phyloP scores from a whole-genome alignment of 768 basidiomycete species.

The Termitomyces heimii region DNA sequence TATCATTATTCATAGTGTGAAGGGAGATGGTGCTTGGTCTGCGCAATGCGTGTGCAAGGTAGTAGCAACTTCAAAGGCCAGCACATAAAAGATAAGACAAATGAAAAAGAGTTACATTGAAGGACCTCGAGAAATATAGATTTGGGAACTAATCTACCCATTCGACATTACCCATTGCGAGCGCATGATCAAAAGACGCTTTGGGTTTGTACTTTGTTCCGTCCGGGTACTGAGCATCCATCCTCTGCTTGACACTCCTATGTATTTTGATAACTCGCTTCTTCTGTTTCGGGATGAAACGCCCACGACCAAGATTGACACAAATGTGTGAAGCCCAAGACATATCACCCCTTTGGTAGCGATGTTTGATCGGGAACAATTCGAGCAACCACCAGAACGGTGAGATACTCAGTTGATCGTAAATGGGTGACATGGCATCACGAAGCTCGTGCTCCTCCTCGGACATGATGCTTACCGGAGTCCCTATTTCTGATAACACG shows the following conservation, averaged over 20 bases:
- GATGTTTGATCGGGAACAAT: slow-evolving; percentile 30
- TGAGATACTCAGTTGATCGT: slow-evolving; percentile 42
- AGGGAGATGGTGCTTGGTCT: no score
- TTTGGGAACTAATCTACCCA: slow-evolving; percentile 11
- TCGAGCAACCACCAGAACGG: slow-evolving; percentile 61
- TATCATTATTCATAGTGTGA: no score
- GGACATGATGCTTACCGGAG: slow-evolving; percentile 1
- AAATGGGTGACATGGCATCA: slow-evolving; percentile 41
- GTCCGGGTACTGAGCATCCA: slow-evolving; percentile 38
- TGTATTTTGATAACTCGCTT: slow-evolving; percentile 36
- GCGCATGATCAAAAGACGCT: slow-evolving; percentile 24
- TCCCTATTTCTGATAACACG: not conserved
- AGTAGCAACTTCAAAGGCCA: no score
- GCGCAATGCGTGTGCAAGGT: no score
- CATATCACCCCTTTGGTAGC: slow-evolving; percentile 27
- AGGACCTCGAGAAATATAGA: slow-evolving; percentile 5
- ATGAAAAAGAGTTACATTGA: no score
- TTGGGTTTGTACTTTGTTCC: slow-evolving; percentile 32
- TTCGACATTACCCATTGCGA: slow-evolving; percentile 10
- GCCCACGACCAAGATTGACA: slow-evolving; percentile 31
- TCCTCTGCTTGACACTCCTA: slow-evolving; percentile 44
- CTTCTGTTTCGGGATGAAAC: slow-evolving; percentile 35
- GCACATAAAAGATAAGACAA: no score
- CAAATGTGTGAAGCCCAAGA: slow-evolving; percentile 21
- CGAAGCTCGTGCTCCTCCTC: slow-evolving; percentile 50